Base-by-base conservation (phyloP, 2,329 filamentous ascomycete genomes). In the Trichoderma lentiforme region DNA sequence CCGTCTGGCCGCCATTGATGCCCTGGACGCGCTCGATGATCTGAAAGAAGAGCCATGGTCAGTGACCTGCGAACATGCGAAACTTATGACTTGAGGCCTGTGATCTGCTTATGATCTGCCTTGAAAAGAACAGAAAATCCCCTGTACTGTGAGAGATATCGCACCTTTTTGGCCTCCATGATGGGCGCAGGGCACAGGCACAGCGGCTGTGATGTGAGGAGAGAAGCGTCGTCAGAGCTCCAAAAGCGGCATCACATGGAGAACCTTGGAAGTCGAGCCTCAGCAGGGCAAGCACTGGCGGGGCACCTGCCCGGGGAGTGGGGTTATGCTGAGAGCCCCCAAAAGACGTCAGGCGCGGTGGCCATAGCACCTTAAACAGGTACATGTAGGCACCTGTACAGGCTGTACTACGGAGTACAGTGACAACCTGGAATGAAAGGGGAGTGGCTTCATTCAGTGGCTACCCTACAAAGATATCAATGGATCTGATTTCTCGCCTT, bases 21-120 rank as follows among this genome's bases (percentile, higher is more conserved):
- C 88, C 87, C 74, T 89, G 86, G 71, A 91, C 89, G 79, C 88
- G 82, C 73, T 92, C 88, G 76, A 86, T 79, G 71, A 85, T 81
- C 85, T 86, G 67, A 36, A 36, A 36, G 32, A 63, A 53, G 63
- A 60, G 66, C 26, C 43, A 24, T 58, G 18, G 62, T 70, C 68
- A 71, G 71, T 36, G 62, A 28, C 26, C 26, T n/a, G 71, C 39
- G 15, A 18, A 36, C 15, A 21, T 34, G 30, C n/a, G 56, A 43
- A 36, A 36, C 14, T 53, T 34, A 26, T 32, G 36, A 8, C 6
- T 18, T 43, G 15, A 43, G 0, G 15, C 39, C n/a, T n/a, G 39
- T 9, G 3, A 18, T 18, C 15, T 43, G 39, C 15, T 18, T 39
- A 3, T 8, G 15, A n/a, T 43, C 39, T 43, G 39, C 6, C 3